Base-by-base conservation (phyloP, 2,329 filamentous ascomycete genomes). In the Colletotrichum nymphaeae region DNA sequence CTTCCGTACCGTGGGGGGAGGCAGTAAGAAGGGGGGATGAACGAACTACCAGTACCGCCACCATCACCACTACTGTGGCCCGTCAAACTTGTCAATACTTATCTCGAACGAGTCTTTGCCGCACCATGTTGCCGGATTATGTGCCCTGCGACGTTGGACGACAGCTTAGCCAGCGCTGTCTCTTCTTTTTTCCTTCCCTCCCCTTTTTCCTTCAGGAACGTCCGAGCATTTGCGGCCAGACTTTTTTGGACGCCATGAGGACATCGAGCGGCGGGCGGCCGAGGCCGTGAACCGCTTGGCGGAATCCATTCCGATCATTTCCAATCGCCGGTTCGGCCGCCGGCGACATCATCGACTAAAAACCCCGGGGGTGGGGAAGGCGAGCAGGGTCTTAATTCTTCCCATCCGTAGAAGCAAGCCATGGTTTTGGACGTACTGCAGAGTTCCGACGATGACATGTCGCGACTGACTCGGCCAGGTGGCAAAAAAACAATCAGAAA, bases 401-500 rank as follows among this genome's bases (percentile, higher is more conserved):
- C 32, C 32, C 5, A 16, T 37, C 14, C 14, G 35, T 46, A 7
- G 19, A n/a, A 28, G 35, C 22, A 14, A 60, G 12, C 1, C 58
- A 14, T 24, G 26, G 5, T 37, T 46, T 42, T 22, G 14, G 12
- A 26, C 19, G 37, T 14, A 46, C 42, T 46, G 26, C 35, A 67
- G 32, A 67, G 57, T 63, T 68, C 58, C 49, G 57, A 57, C 57
- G 64, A 72, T 53, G 64, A 49, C 64, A 53, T 58, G 30, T 30
- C 22, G 24, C 32, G 37, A 63, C 24, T 63, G 59, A 63, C 59
- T 63, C 59, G 37, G 24, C n/a, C 35, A 9, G 30, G 42, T 32
- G 42, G 26, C 59, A 49, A 63, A 63, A 16, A 62, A 14, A 1
- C 30, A 30, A 30, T 30, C 2, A 30, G 30, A 8, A 35, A 35